Evolutionary conservation across 768 basidiomycete species (phyloP).

Genomic region (Mycena metata): DNA sequence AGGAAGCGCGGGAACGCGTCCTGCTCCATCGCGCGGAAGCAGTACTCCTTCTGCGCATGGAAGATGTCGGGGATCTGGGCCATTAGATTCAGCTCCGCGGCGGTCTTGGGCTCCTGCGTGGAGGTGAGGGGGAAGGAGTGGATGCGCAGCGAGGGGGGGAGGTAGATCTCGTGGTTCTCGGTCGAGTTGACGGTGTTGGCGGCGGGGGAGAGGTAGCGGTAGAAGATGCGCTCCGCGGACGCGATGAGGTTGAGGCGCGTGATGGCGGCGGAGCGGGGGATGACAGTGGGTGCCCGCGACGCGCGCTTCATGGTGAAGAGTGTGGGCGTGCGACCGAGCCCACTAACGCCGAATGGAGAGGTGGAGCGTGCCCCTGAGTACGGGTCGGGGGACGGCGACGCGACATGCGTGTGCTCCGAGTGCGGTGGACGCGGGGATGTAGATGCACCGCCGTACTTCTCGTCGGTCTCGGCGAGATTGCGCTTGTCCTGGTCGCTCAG

Average conservation of each 20-base stretch:
- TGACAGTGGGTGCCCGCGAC: constrained; percentile 93
- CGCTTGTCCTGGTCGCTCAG: constrained; percentile 79
- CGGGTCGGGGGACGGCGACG: constrained; percentile 65
- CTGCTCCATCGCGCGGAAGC: constrained; percentile 96
- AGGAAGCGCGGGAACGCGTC: constrained; percentile 95
- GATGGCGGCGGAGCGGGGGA: constrained; percentile 92
- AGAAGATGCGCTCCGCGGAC: constrained; percentile 96
- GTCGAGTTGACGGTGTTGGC: constrained; percentile 81
- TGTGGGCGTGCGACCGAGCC: constrained; percentile 81
- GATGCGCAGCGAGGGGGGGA: constrained; percentile 93
- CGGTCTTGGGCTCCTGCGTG: constrained; percentile 76
- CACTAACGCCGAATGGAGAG: constrained; percentile 75
- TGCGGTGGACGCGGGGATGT: constrained; percentile 48
- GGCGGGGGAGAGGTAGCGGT: constrained; percentile 90
- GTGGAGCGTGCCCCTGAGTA: constrained; percentile 67
- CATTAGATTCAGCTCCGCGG: constrained; percentile 78
- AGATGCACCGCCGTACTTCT: constrained; percentile 61
- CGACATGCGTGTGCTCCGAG: constrained; percentile 61
- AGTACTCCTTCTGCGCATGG: constrained; percentile 97
- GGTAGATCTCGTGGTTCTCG: constrained; percentile 98
- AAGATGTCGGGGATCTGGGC: constrained; percentile 97
- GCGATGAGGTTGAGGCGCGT: constrained; percentile 90
- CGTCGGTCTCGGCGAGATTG: constrained; percentile 66
- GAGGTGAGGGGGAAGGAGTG: constrained; percentile 90
- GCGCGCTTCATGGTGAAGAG: constrained; percentile 82